phyloP scores from a whole-genome alignment of 306 rosid genomes.

The Rubus idaeus region DNA sequence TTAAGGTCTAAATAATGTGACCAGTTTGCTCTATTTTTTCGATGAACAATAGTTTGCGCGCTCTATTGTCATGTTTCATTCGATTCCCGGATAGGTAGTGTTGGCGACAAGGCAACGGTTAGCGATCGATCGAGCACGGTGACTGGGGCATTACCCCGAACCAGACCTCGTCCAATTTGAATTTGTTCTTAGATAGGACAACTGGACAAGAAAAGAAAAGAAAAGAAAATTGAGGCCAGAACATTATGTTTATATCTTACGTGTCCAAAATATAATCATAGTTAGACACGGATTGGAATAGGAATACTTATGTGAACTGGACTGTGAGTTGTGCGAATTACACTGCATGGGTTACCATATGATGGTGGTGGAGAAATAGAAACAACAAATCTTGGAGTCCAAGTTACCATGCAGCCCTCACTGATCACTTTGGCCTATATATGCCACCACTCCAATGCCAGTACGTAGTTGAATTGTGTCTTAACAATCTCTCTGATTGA shows the following conservation, averaged over 20 bases:
- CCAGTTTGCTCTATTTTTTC: too few species aligned
- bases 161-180: too few species aligned
- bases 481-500: neutral
- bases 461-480: neutral
- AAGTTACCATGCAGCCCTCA: too few species aligned
- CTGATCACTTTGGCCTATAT: neutral
- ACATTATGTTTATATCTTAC: neutral
- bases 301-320: neutral
- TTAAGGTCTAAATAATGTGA: too few species aligned
- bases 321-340: neutral
- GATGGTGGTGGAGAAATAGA: neutral
- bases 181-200: too few species aligned
- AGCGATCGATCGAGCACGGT: fast-evolving
- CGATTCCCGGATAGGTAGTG: too few species aligned
- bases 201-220: too few species aligned
- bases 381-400: neutral
- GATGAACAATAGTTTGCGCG: too few species aligned
- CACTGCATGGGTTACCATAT: neutral
- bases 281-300: neutral
- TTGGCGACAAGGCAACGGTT: too few species aligned
- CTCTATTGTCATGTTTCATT: too few species aligned
- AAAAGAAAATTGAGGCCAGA: too few species aligned
- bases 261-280: neutral
- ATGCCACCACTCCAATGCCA: neutral
- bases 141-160: too few species aligned